Base-by-base conservation (phyloP, 2,329 filamentous ascomycete species). In the Lachnellula hyalina region DNA sequence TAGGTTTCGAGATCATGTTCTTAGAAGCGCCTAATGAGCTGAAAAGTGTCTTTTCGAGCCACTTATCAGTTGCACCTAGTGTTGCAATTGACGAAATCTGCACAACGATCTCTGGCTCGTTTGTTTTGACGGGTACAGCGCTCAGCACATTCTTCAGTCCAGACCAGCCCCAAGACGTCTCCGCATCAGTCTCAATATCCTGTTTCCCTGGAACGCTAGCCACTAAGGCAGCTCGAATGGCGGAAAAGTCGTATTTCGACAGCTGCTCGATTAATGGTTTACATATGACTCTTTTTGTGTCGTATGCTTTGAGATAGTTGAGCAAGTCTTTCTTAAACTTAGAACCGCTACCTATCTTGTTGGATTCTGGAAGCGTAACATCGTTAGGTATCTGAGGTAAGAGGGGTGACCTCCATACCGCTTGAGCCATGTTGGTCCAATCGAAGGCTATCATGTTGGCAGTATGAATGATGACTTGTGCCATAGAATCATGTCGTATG, bases 381-480 rank as follows among this genome's bases (percentile, higher is more conserved):
- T 25, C 41, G 1, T 14, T 15, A 14, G 36, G 28, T n/a, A 57
- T 44, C 28, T 55, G 35, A 0, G 87, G 84, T 1, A 96, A 80
- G 1, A 81, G 67, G 0, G 89, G 89, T 0, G 89, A 93, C 49
- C 74, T 77, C 91, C 91, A 96, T 5, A 89, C 81, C 1, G 83
- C 90, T 68, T 96, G 90, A 0, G 85, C 88, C 87, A 96, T 89
- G 63, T 94, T 94, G 1, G 77, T 80, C 91, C 91, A 96, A 69
- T 96, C 91, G 53, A 85, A 84, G 4, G 78, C 67, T n/a, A 96
- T 93, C 86, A 96, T 90, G 63, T 96, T 96, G 17, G 91, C 90
- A 0, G 91, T 96, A 63, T 95, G 89, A 32, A 96, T 91, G 53
- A 95, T 72, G 5, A 96, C 74, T 71, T 95, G 87, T 0, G 86